Evolutionary conservation across 2,329 filamentous ascomycete species (phyloP).

Genomic region (Fusarium torulosum): DNA sequence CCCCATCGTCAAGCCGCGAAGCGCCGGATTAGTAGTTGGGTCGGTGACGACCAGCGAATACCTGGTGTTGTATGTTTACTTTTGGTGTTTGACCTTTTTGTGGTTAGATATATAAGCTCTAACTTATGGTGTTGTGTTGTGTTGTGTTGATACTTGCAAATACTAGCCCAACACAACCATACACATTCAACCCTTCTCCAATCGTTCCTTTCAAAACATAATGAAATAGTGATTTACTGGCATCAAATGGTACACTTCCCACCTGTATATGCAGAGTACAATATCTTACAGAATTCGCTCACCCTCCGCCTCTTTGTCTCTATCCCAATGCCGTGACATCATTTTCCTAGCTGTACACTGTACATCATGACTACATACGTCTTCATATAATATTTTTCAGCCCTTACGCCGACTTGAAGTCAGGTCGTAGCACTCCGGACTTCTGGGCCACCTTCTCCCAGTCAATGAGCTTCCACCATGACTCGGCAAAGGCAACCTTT

Average conservation of each 20-base stretch:
- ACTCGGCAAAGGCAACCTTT: constrained; percentile 80
- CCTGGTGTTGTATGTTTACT: constrained; percentile 43
- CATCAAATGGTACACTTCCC: constrained; percentile 48
- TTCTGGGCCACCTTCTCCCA: constrained; percentile 78
- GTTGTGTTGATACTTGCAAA: background rate
- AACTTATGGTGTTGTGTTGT: background rate
- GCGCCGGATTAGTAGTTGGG: constrained; percentile 45
- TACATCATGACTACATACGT: constrained; percentile 13
- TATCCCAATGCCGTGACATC: constrained; percentile 37
- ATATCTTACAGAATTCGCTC: constrained; percentile 49
- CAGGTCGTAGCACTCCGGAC: constrained; percentile 52
- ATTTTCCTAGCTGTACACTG: constrained; percentile 25
- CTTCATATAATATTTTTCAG: constrained; percentile 8
- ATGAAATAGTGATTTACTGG: constrained; percentile 17
- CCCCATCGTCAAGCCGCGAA: constrained; percentile 40
- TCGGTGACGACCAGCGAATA: constrained; percentile 43
- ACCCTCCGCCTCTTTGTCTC: constrained; percentile 24
- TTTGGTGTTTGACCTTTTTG: constrained; percentile 10
- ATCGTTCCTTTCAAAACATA: constrained; percentile 2
- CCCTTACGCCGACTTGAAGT: constrained; percentile 49
- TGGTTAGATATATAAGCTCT: background rate
- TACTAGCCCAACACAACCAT: background rate
- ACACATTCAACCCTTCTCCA: background rate
- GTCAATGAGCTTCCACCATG: constrained; percentile 90
- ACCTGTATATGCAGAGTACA: constrained; percentile 51